Base-by-base conservation (phyloP, 805 yeast genomes). In the Saturnispora gosingensis region DNA sequence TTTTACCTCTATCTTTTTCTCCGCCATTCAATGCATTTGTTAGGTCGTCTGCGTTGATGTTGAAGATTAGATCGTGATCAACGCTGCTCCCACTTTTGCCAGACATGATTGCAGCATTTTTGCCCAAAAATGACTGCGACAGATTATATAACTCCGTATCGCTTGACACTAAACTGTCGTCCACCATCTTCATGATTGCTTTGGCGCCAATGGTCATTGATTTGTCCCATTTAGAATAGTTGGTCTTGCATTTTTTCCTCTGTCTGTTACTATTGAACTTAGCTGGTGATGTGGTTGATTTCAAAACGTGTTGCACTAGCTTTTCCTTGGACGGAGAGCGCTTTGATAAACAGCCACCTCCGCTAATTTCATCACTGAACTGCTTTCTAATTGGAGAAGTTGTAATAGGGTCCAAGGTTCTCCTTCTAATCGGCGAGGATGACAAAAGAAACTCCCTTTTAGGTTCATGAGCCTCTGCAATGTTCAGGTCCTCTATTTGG, bases 101-200 rank as follows among this genome's bases (percentile, higher is more conserved):
- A 11, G 34, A 13, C 15, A 11, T 30, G 11, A 58, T 34, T 48
- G 52, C n/a, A 9, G 30, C 43, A 3, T 36, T n/a, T 32, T 28
- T 52, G 42, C 28, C 39, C 45, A 50, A 27, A 16, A 54, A 53
- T 35, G 64, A 58, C 15, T 55, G 56, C 8, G 65, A 59, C 15
- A 47, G 34, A 24, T 51, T 55, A 46, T 60, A 62, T 5, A 62
- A 24, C 30, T 65, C 68, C 7, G 68, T 67, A 54, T 69, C 72
- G 51, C 69, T 65, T 5, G 69, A 66, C 18, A 69, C 68, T 38
- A 69, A 58, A 16, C 71, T 66, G 35, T 67, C 69, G 52, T 69
- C 72, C 43, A 69, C 72, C 72, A 69, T 68, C 18, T 65, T 59
- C 57, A 69, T 54, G 5, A 69, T 67, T 2, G 68, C 71, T 40